Conservation (phyloP, 73 alveolate species). For the Stentor coeruleus region DNA sequence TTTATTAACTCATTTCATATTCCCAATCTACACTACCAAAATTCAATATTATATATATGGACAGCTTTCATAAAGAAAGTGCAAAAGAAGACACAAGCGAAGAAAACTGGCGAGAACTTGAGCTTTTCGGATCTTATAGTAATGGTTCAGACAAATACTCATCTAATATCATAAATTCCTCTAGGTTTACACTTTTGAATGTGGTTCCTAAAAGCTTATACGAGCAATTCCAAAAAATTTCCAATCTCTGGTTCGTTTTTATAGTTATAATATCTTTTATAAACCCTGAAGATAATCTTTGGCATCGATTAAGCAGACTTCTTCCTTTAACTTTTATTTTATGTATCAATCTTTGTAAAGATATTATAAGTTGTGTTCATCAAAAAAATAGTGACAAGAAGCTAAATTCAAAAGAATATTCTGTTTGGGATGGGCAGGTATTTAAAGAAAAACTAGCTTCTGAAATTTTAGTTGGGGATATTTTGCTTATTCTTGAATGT, state of each 20-base stretch:
- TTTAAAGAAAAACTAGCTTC: neutral
- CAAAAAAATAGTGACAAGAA: conserved; percentile 4
- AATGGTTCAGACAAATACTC: too few relatives aligned
- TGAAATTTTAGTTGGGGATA: conserved; percentile 13
- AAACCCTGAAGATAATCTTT: neutral
- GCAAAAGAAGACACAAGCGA: too few relatives aligned
- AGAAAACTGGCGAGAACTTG: too few relatives aligned
- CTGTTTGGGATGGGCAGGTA: neutral
- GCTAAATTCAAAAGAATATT: neutral
- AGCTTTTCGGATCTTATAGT: too few relatives aligned
- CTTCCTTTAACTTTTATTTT: conserved; percentile 75
- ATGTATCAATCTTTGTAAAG: conserved; percentile 48
- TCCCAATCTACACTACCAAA: too few relatives aligned
- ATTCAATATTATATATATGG: too few relatives aligned
- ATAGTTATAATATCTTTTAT: conserved; percentile 46
- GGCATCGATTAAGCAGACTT: conserved; percentile 54
- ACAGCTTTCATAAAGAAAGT: too few relatives aligned
- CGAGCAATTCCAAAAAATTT: conserved; percentile 67
- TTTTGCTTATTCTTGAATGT: neutral
- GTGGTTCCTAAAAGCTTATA: conserved; percentile 76
- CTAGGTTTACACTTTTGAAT: too few relatives aligned
- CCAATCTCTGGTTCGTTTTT: conserved; percentile 71
- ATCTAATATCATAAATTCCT: too few relatives aligned
- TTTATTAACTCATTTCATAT: too few relatives aligned
- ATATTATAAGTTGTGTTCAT: neutral